Conservation (phyloP, 495 filamentous ascomycete species). For the Lasiosphaeria ovina region DNA sequence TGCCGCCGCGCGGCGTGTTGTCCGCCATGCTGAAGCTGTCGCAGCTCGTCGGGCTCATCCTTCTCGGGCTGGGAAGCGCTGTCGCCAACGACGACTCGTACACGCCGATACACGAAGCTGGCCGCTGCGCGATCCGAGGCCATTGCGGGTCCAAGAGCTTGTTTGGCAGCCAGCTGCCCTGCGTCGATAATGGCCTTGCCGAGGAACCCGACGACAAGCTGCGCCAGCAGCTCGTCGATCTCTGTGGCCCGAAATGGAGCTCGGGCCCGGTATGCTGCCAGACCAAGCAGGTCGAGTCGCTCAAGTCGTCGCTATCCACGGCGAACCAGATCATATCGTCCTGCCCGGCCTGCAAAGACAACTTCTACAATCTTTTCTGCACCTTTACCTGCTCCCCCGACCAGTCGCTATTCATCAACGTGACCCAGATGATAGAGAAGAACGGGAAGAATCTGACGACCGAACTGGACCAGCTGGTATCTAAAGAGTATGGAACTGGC, state of each 20-base stretch:
- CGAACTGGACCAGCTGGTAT: conserved; percentile 87
- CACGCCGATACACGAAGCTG: conserved; percentile 74
- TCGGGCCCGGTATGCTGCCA: conserved; percentile 81
- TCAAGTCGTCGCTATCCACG: conserved; percentile 78
- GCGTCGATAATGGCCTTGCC: conserved; percentile 87
- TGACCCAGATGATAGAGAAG: conserved; percentile 68
- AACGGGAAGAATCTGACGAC: conserved; percentile 73
- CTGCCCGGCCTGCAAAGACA: conserved; percentile 93
- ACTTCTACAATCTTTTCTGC: conserved; percentile 98
- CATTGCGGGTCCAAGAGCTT: conserved; percentile 86
- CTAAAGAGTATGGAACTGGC: conserved; percentile 77
- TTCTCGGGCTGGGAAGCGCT: conserved; percentile 30
- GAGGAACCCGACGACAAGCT: conserved; percentile 65
- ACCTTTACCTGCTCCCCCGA: conserved; percentile 96
- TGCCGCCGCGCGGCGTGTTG: conserved; percentile 32
- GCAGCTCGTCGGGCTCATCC: conserved; percentile 39
- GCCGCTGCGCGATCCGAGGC: conserved; percentile 86
- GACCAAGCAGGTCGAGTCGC: conserved; percentile 75
- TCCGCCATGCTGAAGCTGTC: conserved; percentile 30
- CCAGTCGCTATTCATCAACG: conserved; percentile 92
- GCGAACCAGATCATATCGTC: conserved; percentile 84
- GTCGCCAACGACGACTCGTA: conserved; percentile 31
- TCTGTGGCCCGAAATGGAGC: conserved; percentile 85
- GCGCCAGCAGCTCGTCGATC: conserved; percentile 70
- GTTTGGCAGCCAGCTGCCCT: conserved; percentile 85